phyloP scores from a whole-genome alignment of 805 yeast genomes.

The Deakozyma indianensis region DNA sequence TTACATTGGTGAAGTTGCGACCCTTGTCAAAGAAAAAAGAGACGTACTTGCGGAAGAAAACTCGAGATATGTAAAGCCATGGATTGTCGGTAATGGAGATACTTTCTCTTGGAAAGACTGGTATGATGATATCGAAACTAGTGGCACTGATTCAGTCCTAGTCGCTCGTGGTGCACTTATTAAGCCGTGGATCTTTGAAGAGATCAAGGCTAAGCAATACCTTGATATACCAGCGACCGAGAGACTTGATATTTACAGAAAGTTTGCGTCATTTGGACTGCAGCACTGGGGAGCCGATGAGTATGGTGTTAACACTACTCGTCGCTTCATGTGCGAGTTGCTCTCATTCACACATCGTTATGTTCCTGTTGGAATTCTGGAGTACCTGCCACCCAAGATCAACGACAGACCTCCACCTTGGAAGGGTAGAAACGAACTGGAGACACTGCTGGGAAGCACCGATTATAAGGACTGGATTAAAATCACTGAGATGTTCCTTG shows the following conservation, averaged over 20 bases:
- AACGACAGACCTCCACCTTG: slow-evolving; percentile 92
- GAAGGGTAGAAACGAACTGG: slow-evolving; percentile 86
- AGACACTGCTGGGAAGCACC: slow-evolving; percentile 70
- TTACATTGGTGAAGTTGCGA: slow-evolving; percentile 64
- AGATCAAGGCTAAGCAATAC: slow-evolving; percentile 76
- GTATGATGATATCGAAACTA: slow-evolving; percentile 51
- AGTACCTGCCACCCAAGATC: slow-evolving; percentile 71
- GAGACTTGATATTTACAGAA: slow-evolving; percentile 59
- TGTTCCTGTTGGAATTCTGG: slow-evolving; percentile 86
- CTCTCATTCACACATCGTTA: slow-evolving; percentile 88
- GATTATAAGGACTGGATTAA: slow-evolving; percentile 94
- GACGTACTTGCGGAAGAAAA: slow-evolving; percentile 32
- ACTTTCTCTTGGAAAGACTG: slow-evolving; percentile 78
- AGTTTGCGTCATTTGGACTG: slow-evolving; percentile 65
- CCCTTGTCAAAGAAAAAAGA: slow-evolving; percentile 42
- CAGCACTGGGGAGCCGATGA: slow-evolving; percentile 98
- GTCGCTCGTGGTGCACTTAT: slow-evolving; percentile 95
- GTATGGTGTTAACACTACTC: slow-evolving; percentile 75
- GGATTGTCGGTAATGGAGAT: slow-evolving; percentile 92
- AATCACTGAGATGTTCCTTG: slow-evolving; percentile 87
- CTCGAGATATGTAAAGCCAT: slow-evolving; percentile 55
- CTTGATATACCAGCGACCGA: slow-evolving; percentile 85
- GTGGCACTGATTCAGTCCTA: slow-evolving; percentile 85
- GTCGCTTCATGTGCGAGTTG: slow-evolving; percentile 89
- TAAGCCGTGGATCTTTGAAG: slow-evolving; percentile 98